A percentile compares a stretch with the other conserved stretches of the same genome.
Evolutionary conservation across 768 basidiomycete genomes (phyloP).

Genomic region (Rossbeevera mucosa): DNA sequence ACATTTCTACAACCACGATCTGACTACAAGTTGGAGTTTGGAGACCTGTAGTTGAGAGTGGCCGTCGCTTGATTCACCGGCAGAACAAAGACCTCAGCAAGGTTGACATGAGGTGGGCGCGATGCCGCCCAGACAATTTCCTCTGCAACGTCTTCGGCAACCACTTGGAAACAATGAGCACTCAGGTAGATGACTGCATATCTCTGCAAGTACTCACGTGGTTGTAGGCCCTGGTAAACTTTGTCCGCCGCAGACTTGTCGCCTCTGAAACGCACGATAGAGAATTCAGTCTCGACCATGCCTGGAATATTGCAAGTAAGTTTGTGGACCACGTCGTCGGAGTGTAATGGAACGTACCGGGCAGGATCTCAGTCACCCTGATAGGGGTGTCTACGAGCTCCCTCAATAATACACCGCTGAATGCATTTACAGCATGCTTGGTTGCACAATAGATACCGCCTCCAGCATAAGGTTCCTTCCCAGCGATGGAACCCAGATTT

Average conservation of each 20-base stretch:
- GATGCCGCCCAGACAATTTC: slow-evolving; percentile 97
- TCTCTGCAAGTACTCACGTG: slow-evolving; percentile 49
- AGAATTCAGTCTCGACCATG: slow-evolving; percentile 93
- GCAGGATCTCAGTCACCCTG: slow-evolving; percentile 91
- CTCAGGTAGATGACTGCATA: neutral
- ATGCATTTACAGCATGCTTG: slow-evolving; percentile 81
- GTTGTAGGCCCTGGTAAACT: slow-evolving; percentile 86
- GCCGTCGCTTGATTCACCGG: slow-evolving; percentile 78
- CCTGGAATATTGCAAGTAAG: slow-evolving; percentile 35
- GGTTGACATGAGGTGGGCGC: slow-evolving; percentile 87
- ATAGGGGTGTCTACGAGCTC: slow-evolving; percentile 93
- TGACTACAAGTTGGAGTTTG: slow-evolving; percentile 3
- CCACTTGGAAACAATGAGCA: slow-evolving; percentile 44
- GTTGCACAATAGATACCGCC: slow-evolving; percentile 93
- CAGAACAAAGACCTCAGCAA: slow-evolving; percentile 75
- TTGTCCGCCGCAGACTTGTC: slow-evolving; percentile 78
- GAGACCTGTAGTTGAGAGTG: slow-evolving; percentile 53
- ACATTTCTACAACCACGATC: neutral
- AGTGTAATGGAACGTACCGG: slow-evolving; percentile 46
- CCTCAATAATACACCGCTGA: slow-evolving; percentile 73
- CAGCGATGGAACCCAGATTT: slow-evolving; percentile 92
- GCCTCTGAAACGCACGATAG: slow-evolving; percentile 83
- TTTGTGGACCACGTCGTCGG: slow-evolving; percentile 2
- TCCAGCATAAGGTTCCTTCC: slow-evolving; percentile 81
- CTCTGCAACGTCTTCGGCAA: slow-evolving; percentile 86